phyloP scores from a whole-genome alignment of 2,329 filamentous ascomycete genomes.

The Neoscytalidium dimidiatum region DNA sequence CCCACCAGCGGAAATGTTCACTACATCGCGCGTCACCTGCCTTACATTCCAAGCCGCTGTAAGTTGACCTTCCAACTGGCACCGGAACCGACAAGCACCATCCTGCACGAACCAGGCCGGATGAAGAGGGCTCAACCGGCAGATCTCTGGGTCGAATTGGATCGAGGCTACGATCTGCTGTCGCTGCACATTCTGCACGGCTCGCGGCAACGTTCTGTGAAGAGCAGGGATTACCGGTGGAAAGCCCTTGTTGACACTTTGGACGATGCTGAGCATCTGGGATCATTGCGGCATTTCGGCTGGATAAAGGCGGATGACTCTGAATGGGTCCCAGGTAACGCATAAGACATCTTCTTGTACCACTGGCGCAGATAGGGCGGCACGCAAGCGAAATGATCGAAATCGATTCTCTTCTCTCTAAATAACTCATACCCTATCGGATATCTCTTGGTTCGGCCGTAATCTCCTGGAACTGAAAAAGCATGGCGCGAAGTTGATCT shows the following conservation, averaged over 20 bases:
- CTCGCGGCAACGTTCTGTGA: neutral
- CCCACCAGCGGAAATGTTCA: conserved; percentile 63
- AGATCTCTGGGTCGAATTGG: conserved; percentile 41
- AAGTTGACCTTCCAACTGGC: conserved; percentile 46
- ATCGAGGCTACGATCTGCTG: neutral
- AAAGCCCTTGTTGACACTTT: neutral
- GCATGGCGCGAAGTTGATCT: conserved; percentile 58
- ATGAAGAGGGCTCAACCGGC: conserved; percentile 44
- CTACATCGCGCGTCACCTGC: conserved; percentile 2
- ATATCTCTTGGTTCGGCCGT: neutral
- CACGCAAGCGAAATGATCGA: neutral
- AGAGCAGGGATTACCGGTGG: conserved; percentile 17
- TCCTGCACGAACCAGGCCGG: conserved; percentile 39
- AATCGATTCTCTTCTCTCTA: neutral
- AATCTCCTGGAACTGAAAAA: conserved; percentile 30
- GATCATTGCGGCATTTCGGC: neutral
- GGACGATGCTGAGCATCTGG: conserved; percentile 7
- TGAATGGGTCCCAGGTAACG: neutral
- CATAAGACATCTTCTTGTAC: neutral
- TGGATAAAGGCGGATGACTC: conserved; percentile 8
- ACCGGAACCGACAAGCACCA: conserved; percentile 40
- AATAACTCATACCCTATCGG: neutral
- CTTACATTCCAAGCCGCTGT: conserved; percentile 29
- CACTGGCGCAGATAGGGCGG: neutral
- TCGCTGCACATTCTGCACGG: neutral